Base-by-base conservation (phyloP, 352 stramenopile genomes). In the Pythium rishiriense region DNA sequence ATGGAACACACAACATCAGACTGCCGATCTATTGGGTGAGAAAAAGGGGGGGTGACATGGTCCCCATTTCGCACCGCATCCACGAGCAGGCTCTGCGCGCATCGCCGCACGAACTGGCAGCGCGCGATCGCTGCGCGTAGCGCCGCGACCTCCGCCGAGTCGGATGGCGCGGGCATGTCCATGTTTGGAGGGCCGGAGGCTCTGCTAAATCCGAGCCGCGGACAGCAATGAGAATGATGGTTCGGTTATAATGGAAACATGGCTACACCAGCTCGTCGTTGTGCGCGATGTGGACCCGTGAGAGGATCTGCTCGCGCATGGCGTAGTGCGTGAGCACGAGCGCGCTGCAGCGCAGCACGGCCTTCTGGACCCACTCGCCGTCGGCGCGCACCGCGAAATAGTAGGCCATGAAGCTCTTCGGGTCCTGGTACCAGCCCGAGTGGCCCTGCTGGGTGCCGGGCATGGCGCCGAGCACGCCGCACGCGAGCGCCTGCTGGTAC, bases 401-500 rank as follows among this genome's bases (percentile, higher is more conserved):
- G 69, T 93, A 90, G 47, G 84, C 84, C 48, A 86, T 76, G 51
- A 86, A 69, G 19, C 75, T 84, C 73, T 87, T 87, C 10, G 79
- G 79, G 70, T 93, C 81, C 66, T 91, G 71, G 63, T 93, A 93
- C 81, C 84, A 91, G 14, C 84, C 82, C 1, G 77, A 84, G 7
- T 64, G 71, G 33, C 82, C 84, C 61, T 93, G 82, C 3, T 72
- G 66, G 0, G 79, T 91, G 21, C 82, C 76, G 3, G 84, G 81
- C 81, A 91, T 90, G 5, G 81, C 84, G 24, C 84, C 84, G 0
- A 93, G 73, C 37, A 93, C 79, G 19, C 80, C 81, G 29, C 79
- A 85, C 28, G 68, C 69, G 26, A 89, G 61, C 1, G 83, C 79
- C 54, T 93, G 78, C 42, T 88, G 66, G 59, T 93, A 91, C 22